These are phyloP conservation scores for Calonectria montana DNA, from an alignment of 2,329 filamentous ascomycete genomes.

Conservation along the genomic window DNA sequence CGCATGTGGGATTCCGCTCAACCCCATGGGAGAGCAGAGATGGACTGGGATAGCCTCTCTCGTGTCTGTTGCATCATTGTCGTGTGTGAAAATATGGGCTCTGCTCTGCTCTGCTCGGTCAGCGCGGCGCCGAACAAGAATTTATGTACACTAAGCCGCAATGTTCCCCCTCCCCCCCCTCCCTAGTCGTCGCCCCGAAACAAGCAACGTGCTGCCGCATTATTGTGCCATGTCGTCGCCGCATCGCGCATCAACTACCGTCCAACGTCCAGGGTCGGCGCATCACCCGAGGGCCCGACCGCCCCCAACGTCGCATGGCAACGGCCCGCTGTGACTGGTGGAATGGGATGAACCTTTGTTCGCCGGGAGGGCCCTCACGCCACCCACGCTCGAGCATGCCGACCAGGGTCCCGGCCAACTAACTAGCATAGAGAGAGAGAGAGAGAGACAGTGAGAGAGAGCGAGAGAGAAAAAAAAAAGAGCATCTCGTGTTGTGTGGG, in stretches of 20 bases:
- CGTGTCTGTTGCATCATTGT: neutral
- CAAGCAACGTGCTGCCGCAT: no score
- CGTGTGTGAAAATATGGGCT: neutral
- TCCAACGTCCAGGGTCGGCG: neutral
- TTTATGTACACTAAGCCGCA: no score
- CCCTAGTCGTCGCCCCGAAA: no score
- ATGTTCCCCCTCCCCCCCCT: no score
- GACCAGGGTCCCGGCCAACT: neutral
- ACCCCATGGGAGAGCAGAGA: neutral
- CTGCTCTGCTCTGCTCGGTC: no score
- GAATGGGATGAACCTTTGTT: neutral
- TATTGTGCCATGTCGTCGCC: neutral
- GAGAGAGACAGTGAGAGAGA: neutral
- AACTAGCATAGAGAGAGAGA: neutral
- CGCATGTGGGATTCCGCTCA: neutral
- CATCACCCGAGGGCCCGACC: neutral
- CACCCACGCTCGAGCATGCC: neutral
- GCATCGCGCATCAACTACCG: neutral
- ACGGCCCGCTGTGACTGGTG: neutral
- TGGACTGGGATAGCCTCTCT: neutral
- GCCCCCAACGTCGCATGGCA: neutral
- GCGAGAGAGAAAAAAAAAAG: neutral
- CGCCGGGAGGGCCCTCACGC: neutral
- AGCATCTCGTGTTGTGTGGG: slow-evolving; percentile 29
- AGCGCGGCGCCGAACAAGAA: no score